Conservation (phyloP, 139 green algal genomes). For the Gonium pectorale region DNA sequence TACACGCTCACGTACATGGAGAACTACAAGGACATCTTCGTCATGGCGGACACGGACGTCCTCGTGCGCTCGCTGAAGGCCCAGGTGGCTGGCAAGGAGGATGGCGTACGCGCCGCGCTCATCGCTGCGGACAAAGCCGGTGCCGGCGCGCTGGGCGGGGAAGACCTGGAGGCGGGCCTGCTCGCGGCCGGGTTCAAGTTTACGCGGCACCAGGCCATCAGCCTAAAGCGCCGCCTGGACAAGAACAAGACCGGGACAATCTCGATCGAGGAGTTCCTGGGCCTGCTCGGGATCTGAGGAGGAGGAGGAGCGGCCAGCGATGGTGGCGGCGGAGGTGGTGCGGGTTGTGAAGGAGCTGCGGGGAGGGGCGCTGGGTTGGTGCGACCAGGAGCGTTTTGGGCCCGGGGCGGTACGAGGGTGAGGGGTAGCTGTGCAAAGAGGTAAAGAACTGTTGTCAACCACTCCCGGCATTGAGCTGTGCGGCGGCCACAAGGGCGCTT, state of each 20-base stretch:
- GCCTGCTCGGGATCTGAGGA: slow-evolving; percentile 34
- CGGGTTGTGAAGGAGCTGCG: no score
- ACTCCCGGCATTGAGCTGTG: no score
- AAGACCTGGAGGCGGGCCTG: slow-evolving; percentile 66
- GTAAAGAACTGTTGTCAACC: no score
- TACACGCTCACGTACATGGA: slow-evolving; percentile 93
- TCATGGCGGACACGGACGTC: slow-evolving; percentile 72
- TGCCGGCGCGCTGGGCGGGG: slow-evolving; percentile 49
- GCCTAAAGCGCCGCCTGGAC: slow-evolving; percentile 65
- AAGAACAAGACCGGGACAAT: slow-evolving; percentile 64
- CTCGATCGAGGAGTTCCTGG: slow-evolving; percentile 68
- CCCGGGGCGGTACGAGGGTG: no score
- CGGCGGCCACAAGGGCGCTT: no score
- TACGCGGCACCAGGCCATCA: slow-evolving; percentile 78
- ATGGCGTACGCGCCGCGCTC: slow-evolving; percentile 66
- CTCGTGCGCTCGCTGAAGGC: slow-evolving; percentile 54
- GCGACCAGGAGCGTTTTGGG: no score
- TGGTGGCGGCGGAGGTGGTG: no score
- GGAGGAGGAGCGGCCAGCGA: no score
- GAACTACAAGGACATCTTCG: slow-evolving; percentile 86
- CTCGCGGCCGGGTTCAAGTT: slow-evolving; percentile 66
- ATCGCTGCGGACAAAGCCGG: slow-evolving; percentile 70
- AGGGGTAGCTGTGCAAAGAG: no score
- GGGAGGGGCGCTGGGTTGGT: no score
- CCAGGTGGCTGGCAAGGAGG: slow-evolving; percentile 64